Conservation (phyloP, 768 basidiomycete genomes). For the Termitomyces sp. region DNA sequence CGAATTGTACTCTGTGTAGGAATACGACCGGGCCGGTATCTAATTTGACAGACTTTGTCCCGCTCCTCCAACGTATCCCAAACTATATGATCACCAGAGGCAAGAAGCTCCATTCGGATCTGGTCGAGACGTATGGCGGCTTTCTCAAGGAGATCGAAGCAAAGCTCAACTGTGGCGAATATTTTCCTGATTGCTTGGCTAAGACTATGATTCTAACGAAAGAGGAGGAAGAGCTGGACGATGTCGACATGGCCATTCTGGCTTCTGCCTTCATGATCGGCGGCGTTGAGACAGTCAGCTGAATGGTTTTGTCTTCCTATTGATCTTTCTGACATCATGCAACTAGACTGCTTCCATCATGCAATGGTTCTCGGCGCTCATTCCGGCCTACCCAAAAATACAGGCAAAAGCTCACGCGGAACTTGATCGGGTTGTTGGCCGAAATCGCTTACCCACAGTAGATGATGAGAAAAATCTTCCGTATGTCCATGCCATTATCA, state of each 20-base stretch:
- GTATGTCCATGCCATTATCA: conserved; percentile 28
- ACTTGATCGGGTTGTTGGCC: conserved; percentile 26
- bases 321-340: background rate
- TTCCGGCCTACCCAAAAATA: conserved; percentile 24
- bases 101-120: conserved; percentile 29
- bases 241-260: conserved; percentile 34
- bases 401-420: conserved; percentile 24
- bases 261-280: conserved; percentile 38
- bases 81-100: conserved; percentile 31
- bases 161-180: conserved; percentile 28
- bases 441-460: conserved; percentile 20
- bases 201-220: conserved; percentile 29
- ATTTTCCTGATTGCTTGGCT: conserved; percentile 36
- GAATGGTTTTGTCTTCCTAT: background rate
- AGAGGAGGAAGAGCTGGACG: conserved; percentile 29
- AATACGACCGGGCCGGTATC: conserved; percentile 38
- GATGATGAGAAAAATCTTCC: conserved; percentile 28
- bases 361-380: conserved; percentile 31
- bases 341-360: conserved; percentile 30
- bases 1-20: conserved; percentile 17
- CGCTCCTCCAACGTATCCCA: conserved; percentile 33
- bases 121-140: conserved; percentile 31
- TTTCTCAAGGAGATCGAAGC: conserved; percentile 31
- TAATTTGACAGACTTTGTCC: conserved; percentile 39
- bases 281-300: conserved; percentile 36